Evolutionary conservation across 768 basidiomycete genomes (phyloP).

Genomic region (Lentinula edodes): DNA sequence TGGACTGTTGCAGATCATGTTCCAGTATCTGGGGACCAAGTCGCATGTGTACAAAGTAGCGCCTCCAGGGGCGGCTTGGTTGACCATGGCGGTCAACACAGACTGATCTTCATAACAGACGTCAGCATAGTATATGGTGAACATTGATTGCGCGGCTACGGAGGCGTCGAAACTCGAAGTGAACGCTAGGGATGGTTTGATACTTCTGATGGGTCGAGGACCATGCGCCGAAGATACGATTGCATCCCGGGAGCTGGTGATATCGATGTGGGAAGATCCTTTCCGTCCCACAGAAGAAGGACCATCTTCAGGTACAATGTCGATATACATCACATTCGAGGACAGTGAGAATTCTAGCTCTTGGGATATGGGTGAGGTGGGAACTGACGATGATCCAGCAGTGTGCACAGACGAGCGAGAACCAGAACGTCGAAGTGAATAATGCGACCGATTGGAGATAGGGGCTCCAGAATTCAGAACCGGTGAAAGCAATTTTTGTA

Average conservation of each 20-base stretch:
- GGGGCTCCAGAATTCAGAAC: slow-evolving; percentile 3
- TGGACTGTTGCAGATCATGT: slow-evolving; percentile 44
- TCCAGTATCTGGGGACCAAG: slow-evolving; percentile 64
- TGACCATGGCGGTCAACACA: slow-evolving; percentile 21
- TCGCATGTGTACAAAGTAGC: slow-evolving; percentile 51
- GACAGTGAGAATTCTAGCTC: slow-evolving; percentile 5
- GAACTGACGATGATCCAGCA: slow-evolving; percentile 25
- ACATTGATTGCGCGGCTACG: slow-evolving; percentile 31
- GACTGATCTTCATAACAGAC: slow-evolving; percentile 9
- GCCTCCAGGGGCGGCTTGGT: slow-evolving; percentile 17
- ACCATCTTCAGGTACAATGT: slow-evolving; percentile 31
- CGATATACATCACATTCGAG: slow-evolving; percentile 39
- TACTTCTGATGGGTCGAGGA: slow-evolving; percentile 49
- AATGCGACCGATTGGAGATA: slow-evolving; percentile 14
- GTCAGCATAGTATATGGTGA: not conserved
- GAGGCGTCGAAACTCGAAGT: slow-evolving; percentile 32
- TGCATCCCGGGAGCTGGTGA: slow-evolving; percentile 14
- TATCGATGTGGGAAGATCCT: slow-evolving; percentile 9
- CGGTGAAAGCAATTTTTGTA: slow-evolving; percentile 11
- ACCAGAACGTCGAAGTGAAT: slow-evolving; percentile 7
- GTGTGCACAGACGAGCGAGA: slow-evolving; percentile 15
- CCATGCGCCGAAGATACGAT: slow-evolving; percentile 31
- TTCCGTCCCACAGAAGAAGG: slow-evolving; percentile 7
- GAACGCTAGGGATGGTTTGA: slow-evolving; percentile 68
- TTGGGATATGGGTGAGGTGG: not conserved